These are phyloP conservation scores for Massariosphaeria phaeospora DNA, from an alignment of 495 filamentous ascomycete genomes.

Conservation along the genomic window DNA sequence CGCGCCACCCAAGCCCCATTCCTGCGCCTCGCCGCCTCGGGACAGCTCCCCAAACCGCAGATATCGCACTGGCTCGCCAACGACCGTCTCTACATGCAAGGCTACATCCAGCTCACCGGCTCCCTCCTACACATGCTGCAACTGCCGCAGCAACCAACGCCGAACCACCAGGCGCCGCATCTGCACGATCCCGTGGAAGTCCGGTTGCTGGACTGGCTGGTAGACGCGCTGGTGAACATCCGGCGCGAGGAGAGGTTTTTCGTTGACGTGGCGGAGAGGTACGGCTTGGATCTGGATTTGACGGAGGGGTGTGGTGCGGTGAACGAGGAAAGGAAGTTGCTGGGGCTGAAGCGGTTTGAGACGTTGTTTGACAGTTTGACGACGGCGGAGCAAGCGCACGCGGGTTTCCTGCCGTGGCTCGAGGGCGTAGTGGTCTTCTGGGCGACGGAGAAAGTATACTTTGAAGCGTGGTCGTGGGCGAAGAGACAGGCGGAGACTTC, in stretches of 20 bases:
- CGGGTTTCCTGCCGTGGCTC: slow-evolving; percentile 3
- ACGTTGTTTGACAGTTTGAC: slow-evolving; percentile 9
- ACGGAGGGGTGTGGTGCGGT: not conserved
- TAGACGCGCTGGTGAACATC: slow-evolving; percentile 21
- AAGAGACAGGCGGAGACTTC: not conserved
- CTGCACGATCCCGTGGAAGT: slow-evolving; percentile 1
- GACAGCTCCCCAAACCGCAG: slow-evolving; percentile 3
- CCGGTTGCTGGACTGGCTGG: slow-evolving; percentile 17
- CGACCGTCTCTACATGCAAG: slow-evolving; percentile 20
- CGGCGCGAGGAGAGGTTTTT: slow-evolving; percentile 17
- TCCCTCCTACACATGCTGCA: slow-evolving; percentile 4
- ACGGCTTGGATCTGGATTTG: slow-evolving; percentile 14
- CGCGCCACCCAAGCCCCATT: slow-evolving; percentile 16
- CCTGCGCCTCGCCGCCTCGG: slow-evolving; percentile 4
- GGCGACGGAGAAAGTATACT: slow-evolving; percentile 22
- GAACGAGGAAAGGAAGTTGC: slow-evolving; percentile 6
- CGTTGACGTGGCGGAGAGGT: slow-evolving; percentile 12
- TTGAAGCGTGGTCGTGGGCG: slow-evolving; percentile 22
- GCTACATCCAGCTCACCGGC: slow-evolving; percentile 19
- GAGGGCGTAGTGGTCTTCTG: slow-evolving; percentile 20
- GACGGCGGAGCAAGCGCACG: not conserved
- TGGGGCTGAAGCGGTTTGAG: slow-evolving; percentile 17
- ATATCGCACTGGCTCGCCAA: slow-evolving; percentile 20
- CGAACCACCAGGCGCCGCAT: not conserved
- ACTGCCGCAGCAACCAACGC: slow-evolving; percentile 1